A percentile compares a stretch with the other conserved stretches of the same genome.
Evolutionary conservation across 495 filamentous ascomycete species (phyloP).

Genomic region (Neurospora cerealis): DNA sequence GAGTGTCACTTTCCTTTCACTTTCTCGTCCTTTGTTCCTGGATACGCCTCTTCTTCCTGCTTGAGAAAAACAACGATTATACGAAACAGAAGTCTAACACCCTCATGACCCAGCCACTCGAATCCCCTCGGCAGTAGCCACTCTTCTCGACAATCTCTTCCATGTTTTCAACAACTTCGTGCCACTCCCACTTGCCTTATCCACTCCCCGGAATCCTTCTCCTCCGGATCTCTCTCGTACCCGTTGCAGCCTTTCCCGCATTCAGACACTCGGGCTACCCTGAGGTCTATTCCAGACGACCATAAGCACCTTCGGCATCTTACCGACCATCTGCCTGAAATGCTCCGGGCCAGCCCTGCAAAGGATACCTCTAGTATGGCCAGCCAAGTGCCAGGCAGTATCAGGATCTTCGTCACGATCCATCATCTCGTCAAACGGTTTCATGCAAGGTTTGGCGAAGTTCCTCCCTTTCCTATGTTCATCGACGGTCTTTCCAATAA

Average conservation of each 20-base stretch:
- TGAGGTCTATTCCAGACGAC: background rate
- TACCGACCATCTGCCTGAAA: background rate
- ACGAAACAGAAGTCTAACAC: background rate
- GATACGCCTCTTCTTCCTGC: background rate
- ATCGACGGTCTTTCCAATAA: constrained; percentile 56
- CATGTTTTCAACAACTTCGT: too few species aligned
- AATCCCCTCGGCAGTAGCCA: background rate
- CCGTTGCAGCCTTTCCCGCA: too few species aligned
- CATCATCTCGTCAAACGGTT: constrained; percentile 50
- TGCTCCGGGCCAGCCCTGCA: background rate
- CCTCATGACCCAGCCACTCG: background rate
- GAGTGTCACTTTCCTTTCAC: background rate
- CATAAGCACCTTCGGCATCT: background rate
- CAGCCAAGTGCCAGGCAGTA: constrained; percentile 38
- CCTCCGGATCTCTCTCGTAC: too few species aligned
- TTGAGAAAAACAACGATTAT: background rate
- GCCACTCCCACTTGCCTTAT: too few species aligned
- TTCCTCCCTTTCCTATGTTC: constrained; percentile 50
- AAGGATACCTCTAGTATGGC: background rate
- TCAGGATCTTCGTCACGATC: constrained; percentile 54
- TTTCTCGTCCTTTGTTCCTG: background rate
- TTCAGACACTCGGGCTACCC: background rate
- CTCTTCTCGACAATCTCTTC: background rate
- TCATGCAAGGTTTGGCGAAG: constrained; percentile 41
- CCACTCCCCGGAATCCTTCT: too few species aligned